Evolutionary conservation across 257 asterid species (phyloP).

Genomic region (Plantago major): DNA sequence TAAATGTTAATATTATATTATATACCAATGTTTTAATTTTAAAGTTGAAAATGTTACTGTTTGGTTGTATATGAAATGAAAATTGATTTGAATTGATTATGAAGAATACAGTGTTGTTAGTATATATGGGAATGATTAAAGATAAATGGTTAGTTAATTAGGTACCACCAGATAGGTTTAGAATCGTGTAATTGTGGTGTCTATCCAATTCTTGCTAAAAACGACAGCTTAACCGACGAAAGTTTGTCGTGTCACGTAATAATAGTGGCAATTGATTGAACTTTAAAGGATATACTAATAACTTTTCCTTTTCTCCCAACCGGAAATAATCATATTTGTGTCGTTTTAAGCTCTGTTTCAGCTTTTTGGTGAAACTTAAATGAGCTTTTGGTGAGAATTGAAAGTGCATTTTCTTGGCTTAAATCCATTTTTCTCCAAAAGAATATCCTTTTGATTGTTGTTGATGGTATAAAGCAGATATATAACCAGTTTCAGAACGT

Average conservation of each 20-base stretch:
- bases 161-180: neutral
- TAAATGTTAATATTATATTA: too few species aligned
- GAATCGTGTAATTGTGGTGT: neutral
- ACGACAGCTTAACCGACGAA: conserved; percentile 33
- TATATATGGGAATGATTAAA: too few species aligned
- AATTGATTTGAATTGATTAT: too few species aligned
- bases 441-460: too few species aligned
- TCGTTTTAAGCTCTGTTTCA: conserved; percentile 6
- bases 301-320: neutral
- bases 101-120: too few species aligned
- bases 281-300: conserved; percentile 2
- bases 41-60: too few species aligned
- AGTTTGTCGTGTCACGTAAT: conserved; percentile 33
- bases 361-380: neutral
- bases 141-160: neutral
- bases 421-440: neutral
- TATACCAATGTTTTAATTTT: too few species aligned
- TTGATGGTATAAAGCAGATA: too few species aligned
- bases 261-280: conserved; percentile 13
- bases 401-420: neutral
- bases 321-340: neutral
- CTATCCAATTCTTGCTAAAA: conserved; percentile 8
- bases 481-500: too few species aligned
- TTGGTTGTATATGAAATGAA: too few species aligned
- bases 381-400: too few species aligned